Conservation (phyloP, 345 rosid species). For the Bruguiera sexangula region DNA sequence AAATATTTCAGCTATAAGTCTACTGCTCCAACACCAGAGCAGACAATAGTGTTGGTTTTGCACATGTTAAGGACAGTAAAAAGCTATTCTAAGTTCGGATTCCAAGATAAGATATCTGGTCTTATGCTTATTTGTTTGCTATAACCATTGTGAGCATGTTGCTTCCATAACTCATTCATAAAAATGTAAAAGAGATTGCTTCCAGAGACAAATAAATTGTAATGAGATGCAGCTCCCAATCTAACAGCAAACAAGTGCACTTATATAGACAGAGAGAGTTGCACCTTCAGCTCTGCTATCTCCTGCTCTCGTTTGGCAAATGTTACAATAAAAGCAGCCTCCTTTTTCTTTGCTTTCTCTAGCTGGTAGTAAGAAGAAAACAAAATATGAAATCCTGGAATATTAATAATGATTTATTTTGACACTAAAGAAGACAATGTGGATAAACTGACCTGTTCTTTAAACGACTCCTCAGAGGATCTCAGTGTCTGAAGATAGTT, state of each 20-base stretch:
- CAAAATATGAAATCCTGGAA: conserved; percentile 20
- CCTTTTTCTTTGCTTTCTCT: conserved; percentile 92
- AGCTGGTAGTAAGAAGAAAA: conserved; percentile 46
- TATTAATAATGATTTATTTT: conserved; percentile 9
- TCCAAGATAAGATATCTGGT: too few relatives aligned
- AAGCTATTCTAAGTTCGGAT: too few relatives aligned
- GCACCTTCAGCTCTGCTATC: conserved; percentile 86
- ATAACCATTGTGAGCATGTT: not conserved
- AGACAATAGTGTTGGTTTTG: too few relatives aligned
- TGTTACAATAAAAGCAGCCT: conserved; percentile 93
- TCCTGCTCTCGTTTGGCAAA: conserved; percentile 95
- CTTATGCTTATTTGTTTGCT: too few relatives aligned
- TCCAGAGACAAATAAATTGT: not conserved
- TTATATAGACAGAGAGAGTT: not conserved
- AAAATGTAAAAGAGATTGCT: not conserved
- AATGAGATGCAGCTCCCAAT: not conserved
- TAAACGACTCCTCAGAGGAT: conserved; percentile 76
- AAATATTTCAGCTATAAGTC: too few relatives aligned
- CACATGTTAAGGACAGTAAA: too few relatives aligned
- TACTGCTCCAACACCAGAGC: too few relatives aligned
- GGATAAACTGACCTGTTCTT: conserved; percentile 69
- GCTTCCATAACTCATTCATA: not conserved
- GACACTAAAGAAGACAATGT: conserved; percentile 1
- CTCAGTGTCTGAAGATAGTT: conserved; percentile 72
- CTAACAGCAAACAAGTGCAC: not conserved